These are phyloP conservation scores for Berberis thunbergii DNA, from an alignment of 164 flowering plant genomes.

Conservation along the genomic window DNA sequence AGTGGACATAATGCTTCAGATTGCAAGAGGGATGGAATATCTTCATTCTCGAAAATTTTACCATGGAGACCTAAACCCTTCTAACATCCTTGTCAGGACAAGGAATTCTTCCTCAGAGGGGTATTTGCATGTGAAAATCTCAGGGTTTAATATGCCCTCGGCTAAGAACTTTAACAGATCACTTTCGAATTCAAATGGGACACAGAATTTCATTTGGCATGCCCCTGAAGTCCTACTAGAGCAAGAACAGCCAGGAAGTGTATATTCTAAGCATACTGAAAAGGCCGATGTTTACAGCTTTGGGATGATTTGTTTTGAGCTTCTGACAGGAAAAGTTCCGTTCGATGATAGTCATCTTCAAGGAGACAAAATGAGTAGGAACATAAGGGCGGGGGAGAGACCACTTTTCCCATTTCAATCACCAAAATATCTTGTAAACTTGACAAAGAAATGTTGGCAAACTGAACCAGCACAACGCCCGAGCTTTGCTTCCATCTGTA, in stretches of 20 bases:
- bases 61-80: conserved; percentile 74
- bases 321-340: conserved; percentile 82
- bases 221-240: conserved; percentile 84
- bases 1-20: conserved; percentile 79
- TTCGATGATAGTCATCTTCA: conserved; percentile 83
- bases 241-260: conserved; percentile 35
- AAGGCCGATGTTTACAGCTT: conserved; percentile 92
- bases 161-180: conserved; percentile 14
- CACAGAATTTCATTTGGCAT: conserved; percentile 51
- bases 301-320: conserved; percentile 83
- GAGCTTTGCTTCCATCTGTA: conserved; percentile 64
- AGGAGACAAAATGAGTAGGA: conserved; percentile 79
- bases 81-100: conserved; percentile 44
- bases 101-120: conserved; percentile 44
- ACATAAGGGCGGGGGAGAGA: conserved; percentile 79
- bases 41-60: conserved; percentile 56
- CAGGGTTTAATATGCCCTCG: conserved; percentile 57
- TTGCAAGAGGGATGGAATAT: conserved; percentile 93
- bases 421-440: conserved; percentile 57
- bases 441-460: conserved; percentile 84
- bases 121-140: conserved; percentile 47
- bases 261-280: conserved; percentile 37
- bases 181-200: conserved; percentile 19
- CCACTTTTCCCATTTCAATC: conserved; percentile 72
- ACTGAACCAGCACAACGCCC: conserved; percentile 62